Base-by-base conservation (phyloP, 805 yeast genomes). In the Cyberlindnera galapagoensis region DNA sequence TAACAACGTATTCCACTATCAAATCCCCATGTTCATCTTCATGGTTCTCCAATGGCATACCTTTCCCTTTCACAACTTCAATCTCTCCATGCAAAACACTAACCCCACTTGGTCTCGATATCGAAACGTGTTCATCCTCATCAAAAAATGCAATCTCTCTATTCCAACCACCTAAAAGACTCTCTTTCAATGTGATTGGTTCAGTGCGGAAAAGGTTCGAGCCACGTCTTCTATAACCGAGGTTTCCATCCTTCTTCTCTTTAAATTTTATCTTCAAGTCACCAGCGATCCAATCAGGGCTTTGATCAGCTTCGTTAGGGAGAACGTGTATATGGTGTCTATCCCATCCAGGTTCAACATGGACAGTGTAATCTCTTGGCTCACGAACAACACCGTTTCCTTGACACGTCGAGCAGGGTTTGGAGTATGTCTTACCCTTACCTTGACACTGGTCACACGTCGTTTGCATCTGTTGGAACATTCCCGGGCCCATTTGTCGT, bases 221-320 rank as follows among this genome's bases (percentile, higher is more conserved):
- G 22, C 83, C 83, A 38, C 86, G 69, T 46, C 98, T 71, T 56
- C 96, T 71, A 60, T 78, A 92, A 7, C 98, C 98, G 71, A 85
- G 53, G 51, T 82, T 80, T 12, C 66, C 69, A 19, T 41, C 54
- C 2, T 46, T 35, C 24, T 67, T 62, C 59, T 90, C 97, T 20
- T 50, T 52, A 23, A 85, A 52, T 25, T 63, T 65, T n/a, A 87
- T 65, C 17, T 69, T 54, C 35, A 92, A 61, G 59, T 90, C 85
- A 13, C 98, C 98, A 4, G 95, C 74, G 5, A 67, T 71, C 67
- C 74, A 69, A 34, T 83, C 94, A 3, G 97, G 97, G 43, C 69
- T 69, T 51, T 77, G 81, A 52, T 90, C 94, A 6, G 90, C 87
- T 56, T 86, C 86, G 3, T 90, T 94, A 30, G 65, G 66, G 31